Conservation (phyloP, 495 filamentous ascomycete genomes). For the Aspergillus biplanus region DNA sequence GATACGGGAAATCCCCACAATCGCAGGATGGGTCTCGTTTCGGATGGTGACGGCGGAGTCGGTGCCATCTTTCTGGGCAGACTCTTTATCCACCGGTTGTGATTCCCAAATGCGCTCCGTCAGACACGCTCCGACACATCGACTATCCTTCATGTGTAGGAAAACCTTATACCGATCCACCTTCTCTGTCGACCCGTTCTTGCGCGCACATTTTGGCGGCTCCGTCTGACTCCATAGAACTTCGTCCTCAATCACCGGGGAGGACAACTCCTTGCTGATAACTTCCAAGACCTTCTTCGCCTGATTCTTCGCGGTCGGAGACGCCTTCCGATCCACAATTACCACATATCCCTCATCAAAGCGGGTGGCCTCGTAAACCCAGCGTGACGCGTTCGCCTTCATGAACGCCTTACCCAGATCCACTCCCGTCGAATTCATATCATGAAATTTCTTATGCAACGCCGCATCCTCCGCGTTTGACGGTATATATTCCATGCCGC, state of each 20-base stretch:
- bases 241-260: conserved; percentile 62
- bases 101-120: conserved; percentile 67
- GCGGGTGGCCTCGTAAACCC: conserved; percentile 49
- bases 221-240: conserved; percentile 61
- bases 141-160: conserved; percentile 63
- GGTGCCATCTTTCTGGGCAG: conserved; percentile 30
- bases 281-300: conserved; percentile 66
- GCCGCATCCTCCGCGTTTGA: conserved; percentile 66
- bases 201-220: conserved; percentile 38
- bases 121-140: conserved; percentile 68
- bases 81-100: conserved; percentile 48
- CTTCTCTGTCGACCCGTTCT: conserved; percentile 40
- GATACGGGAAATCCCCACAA: conserved; percentile 72
- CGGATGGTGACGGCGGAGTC: conserved; percentile 51
- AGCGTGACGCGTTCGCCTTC: conserved; percentile 49
- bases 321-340: conserved; percentile 58
- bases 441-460: conserved; percentile 70
- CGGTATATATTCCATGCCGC: conserved; percentile 74
- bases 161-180: conserved; percentile 66
- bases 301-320: conserved; percentile 56
- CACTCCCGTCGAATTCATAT: conserved; percentile 65
- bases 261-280: conserved; percentile 68
- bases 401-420: conserved; percentile 62
- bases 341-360: conserved; percentile 59
- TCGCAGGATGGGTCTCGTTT: conserved; percentile 50